Evolutionary conservation across 352 stramenopile genomes (phyloP), one percentile per base, ranked within the genome.

Genomic region (Saprolegnia diclina): DNA sequence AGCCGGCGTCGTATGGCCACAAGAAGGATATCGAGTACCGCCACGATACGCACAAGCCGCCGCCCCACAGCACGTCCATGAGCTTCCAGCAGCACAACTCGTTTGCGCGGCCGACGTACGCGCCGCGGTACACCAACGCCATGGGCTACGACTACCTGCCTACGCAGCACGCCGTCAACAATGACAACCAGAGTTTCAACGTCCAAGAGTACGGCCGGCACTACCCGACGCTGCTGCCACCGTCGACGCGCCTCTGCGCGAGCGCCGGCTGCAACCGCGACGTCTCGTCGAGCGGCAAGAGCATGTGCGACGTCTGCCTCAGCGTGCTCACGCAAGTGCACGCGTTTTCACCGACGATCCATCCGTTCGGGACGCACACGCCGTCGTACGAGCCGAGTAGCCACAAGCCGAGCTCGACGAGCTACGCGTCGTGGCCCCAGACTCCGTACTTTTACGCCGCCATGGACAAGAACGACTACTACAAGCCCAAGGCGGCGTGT

Each of bases 311-410:
- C 21, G 38, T 69, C 13, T 69, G 63, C 29, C 11, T 69, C 13
- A 52, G 45, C 11, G 45, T 69, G 53, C 35, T 52, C 4, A 57
- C 63, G 9, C 45, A 69, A 29, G 63, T 69, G n/a, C 42, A 69
- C n/a, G 52, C 52, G 13, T 69, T 69, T 62, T 38, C 44, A 5
- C 62, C 44, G 37, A 57, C 62, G 32, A 67, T 66, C n/a, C 59
- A 66, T n/a, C 59, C 18, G 52, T 59, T 59, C 35, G 52, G 52
- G 35, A 35, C 24, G 35, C 52, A 59, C 35, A 14, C 11, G 24
- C 52, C 24, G 35, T 42, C 24, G 24, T 59, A 21, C 52, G 52
- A 59, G 35, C 42, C 42, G 42, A 48, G 42, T 10, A 48, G 42
- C 42, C 24, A 59, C 35, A 40, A 59, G 35, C 52, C 13, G 19